Percentiles rank a stretch among this genome's conserved stretches.
These are phyloP conservation scores for Globisporangium irregulare DNA, from an alignment of 352 stramenopile genomes.

Conservation along the genomic window DNA sequence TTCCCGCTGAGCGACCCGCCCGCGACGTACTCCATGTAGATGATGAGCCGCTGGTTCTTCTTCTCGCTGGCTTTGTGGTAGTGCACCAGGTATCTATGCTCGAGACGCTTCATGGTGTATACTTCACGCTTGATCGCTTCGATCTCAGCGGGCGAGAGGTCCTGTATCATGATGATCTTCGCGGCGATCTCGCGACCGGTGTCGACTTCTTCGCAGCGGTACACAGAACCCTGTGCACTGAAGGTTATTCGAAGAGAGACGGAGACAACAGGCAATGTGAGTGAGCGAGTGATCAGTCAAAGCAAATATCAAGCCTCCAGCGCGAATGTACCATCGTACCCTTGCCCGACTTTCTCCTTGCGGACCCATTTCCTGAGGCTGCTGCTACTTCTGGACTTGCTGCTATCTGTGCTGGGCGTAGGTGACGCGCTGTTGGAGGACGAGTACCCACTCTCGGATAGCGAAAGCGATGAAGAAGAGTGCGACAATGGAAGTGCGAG, in stretches of 20 bases:
- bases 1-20: constrained; percentile 69
- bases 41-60: constrained; percentile 53
- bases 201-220: constrained; percentile 57
- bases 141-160: constrained; percentile 46
- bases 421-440: constrained; percentile 24
- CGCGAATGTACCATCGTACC: constrained; percentile 27
- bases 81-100: constrained; percentile 57
- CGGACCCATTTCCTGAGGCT: constrained; percentile 40
- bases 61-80: constrained; percentile 67
- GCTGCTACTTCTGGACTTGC: constrained; percentile 6
- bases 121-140: constrained; percentile 64
- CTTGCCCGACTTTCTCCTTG: constrained; percentile 82
- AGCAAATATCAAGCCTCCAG: no score
- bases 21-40: constrained; percentile 88
- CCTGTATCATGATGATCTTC: constrained; percentile 66
- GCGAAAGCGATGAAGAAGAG: constrained; percentile 24
- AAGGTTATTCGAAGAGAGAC: background rate
- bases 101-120: constrained; percentile 60
- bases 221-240: constrained; percentile 65
- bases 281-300: background rate
- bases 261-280: background rate
- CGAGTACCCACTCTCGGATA: constrained; percentile 26
- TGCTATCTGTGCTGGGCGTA: constrained; percentile 14
- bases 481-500: constrained; percentile 23
- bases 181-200: constrained; percentile 54